These are phyloP conservation scores for Rosa lucieae DNA, from an alignment of 306 rosid species.

Conservation along the genomic window DNA sequence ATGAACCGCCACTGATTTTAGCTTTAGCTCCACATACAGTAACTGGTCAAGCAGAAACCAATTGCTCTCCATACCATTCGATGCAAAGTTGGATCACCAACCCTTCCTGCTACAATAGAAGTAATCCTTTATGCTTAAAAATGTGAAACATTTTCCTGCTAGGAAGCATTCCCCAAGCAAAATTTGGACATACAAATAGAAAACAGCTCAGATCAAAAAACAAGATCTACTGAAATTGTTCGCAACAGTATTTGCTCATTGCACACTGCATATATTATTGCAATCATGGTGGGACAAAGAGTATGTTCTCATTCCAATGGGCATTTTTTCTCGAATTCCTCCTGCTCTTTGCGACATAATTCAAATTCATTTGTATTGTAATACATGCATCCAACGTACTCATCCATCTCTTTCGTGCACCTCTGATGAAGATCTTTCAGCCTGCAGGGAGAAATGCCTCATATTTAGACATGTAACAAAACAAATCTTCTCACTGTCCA, in stretches of 20 bases:
- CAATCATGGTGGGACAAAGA: constrained; percentile 4
- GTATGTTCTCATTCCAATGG: constrained; percentile 61
- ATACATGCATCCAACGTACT: constrained; percentile 89
- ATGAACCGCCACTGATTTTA: neutral
- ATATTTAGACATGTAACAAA: constrained; percentile 7
- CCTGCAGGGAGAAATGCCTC: constrained; percentile 44
- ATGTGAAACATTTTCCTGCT: constrained; percentile 24
- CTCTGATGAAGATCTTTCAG: constrained; percentile 85
- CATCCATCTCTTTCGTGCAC: constrained; percentile 96
- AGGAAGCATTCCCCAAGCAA: constrained; percentile 33
- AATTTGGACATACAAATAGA: constrained; percentile 28
- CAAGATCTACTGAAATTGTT: constrained; percentile 31
- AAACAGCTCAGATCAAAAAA: constrained; percentile 24
- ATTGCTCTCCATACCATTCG: neutral
- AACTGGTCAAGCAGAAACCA: neutral
- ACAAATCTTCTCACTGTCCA: neutral
- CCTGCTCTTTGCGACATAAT: constrained; percentile 92
- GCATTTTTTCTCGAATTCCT: constrained; percentile 74
- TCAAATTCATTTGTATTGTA: constrained; percentile 93
- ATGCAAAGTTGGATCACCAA: neutral
- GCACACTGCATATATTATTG: constrained; percentile 57
- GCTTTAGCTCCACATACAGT: neutral
- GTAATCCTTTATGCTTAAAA: constrained; percentile 18
- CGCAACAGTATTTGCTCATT: constrained; percentile 44
- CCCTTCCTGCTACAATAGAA: neutral